Conservation (phyloP, 2,329 filamentous ascomycete genomes). For the Lojkania enalia region DNA sequence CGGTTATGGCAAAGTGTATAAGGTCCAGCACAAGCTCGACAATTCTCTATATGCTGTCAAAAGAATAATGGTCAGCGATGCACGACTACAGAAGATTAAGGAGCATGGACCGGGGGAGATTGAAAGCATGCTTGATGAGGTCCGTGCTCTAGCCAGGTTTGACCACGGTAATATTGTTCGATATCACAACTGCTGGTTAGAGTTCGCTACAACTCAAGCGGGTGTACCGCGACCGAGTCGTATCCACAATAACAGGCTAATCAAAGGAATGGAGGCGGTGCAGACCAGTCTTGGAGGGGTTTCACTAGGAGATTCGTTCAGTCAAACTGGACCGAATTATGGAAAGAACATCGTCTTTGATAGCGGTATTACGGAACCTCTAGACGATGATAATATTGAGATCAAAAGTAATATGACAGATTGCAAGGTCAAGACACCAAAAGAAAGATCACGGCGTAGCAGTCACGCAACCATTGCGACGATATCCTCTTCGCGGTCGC, state of each 20-base stretch:
- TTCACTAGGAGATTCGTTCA: constrained; percentile 21
- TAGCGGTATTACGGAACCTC: constrained; percentile 25
- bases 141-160: constrained; percentile 63
- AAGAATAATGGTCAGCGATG: constrained; percentile 61
- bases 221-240: constrained; percentile 13
- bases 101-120: constrained; percentile 57
- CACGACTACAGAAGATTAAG: constrained; percentile 56
- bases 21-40: constrained; percentile 64
- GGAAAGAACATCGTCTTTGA: constrained; percentile 36
- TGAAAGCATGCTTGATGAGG: constrained; percentile 62
- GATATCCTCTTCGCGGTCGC: constrained; percentile 46
- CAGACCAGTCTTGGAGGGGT: constrained; percentile 20
- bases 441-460: constrained; percentile 25
- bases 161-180: constrained; percentile 69
- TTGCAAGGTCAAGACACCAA: constrained; percentile 27
- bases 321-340: constrained; percentile 13
- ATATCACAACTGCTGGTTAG: constrained; percentile 68
- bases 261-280: constrained; percentile 26
- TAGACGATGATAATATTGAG: constrained; percentile 11
- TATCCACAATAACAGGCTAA: constrained; percentile 22
- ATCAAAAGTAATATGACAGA: constrained; percentile 17
- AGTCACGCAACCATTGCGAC: constrained; percentile 46
- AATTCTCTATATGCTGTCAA: constrained; percentile 67
- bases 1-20: constrained; percentile 67
- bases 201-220: constrained; percentile 42